Evolutionary conservation across 106 monocot species (phyloP), one percentile per base, ranked within the genome.

Genomic region (Dendrobium catenatum): DNA sequence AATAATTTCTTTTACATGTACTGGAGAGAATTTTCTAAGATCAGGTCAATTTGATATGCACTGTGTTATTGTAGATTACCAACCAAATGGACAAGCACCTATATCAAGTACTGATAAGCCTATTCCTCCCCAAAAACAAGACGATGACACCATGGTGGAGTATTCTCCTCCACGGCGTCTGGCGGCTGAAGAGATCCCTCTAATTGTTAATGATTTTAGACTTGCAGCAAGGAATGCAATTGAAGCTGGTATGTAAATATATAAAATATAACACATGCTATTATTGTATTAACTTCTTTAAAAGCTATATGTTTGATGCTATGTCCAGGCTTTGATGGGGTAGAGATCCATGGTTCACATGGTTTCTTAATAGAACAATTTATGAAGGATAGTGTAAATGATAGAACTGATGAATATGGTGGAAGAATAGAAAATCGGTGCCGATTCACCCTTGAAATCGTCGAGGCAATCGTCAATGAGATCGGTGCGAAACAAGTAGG

Each of bases 151-250:
- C 4, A 40, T 49, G 13, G 54, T 41, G 9, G 82, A 84, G 37
- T 89, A 54, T 68, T 67, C 90, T 13, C 49, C 85, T 67, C 90
- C 87, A 9, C 67, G 80, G 47, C 77, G 87, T 1, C 56, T 87
- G 67, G 51, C 51, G 20, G 42, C 75, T 4, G 55, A 83, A 33
- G 90, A 90, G 70, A 90, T 90, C 6, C 75, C 82, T 16, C 27
- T 54, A 2, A 46, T 89, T 5, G 56, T 83, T 22, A 78, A 87
- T 72, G 87, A 90, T 85, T 90, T 83, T 75, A 82, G 83, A 81
- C 29, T 79, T 68, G 87, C 87, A 44, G 87, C 90, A 68, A 85
- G 83, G 68, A 87, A 87, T 79, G 82, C 87, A 33, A 85, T 90
- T 37, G 84, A 89, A 78, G 87, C 87, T 26, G 89, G 87, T 88